These are phyloP conservation scores for Phytophthora boehmeriae DNA, from an alignment of 352 stramenopile genomes.

Conservation along the genomic window DNA sequence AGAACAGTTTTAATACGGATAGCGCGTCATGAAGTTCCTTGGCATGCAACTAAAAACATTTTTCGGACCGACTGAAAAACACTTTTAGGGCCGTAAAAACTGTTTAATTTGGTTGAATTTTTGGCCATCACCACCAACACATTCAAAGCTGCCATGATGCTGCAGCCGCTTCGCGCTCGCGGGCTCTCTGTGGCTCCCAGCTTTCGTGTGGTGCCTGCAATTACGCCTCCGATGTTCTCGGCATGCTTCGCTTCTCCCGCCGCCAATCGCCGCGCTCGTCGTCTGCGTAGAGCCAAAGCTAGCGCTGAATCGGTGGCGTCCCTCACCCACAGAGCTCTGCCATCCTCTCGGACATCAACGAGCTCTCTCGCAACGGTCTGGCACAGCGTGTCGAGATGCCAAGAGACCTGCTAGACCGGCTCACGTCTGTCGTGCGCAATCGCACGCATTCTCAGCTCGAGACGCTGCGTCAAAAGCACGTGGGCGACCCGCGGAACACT, in stretches of 20 bases:
- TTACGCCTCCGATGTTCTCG: conserved; percentile 6
- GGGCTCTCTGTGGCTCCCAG: background rate
- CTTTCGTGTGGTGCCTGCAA: conserved; percentile 4
- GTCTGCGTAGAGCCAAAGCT: conserved; percentile 43
- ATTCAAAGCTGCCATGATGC: conserved; percentile 3
- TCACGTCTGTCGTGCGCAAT: conserved; percentile 63
- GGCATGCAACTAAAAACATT: too few relatives aligned
- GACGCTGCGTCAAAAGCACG: conserved; percentile 62
- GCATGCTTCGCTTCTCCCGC: conserved; percentile 31
- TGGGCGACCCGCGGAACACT: conserved; percentile 50
- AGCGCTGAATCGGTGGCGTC: background rate
- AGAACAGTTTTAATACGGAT: too few relatives aligned
- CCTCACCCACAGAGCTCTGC: conserved; percentile 14
- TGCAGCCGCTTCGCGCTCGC: conserved; percentile 11
- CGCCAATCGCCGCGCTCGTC: conserved; percentile 51
- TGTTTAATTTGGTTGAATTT: too few relatives aligned
- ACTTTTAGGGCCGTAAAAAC: too few relatives aligned
- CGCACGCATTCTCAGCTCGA: conserved; percentile 85
- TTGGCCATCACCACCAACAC: background rate
- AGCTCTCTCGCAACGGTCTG: conserved; percentile 67
- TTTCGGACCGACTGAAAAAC: too few relatives aligned
- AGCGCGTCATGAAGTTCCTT: too few relatives aligned
- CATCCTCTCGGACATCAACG: conserved; percentile 65
- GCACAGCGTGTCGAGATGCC: conserved; percentile 80
- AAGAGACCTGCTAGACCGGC: conserved; percentile 54